Conservation (phyloP, 495 filamentous ascomycete genomes). For the Aspergillus baeticus region DNA sequence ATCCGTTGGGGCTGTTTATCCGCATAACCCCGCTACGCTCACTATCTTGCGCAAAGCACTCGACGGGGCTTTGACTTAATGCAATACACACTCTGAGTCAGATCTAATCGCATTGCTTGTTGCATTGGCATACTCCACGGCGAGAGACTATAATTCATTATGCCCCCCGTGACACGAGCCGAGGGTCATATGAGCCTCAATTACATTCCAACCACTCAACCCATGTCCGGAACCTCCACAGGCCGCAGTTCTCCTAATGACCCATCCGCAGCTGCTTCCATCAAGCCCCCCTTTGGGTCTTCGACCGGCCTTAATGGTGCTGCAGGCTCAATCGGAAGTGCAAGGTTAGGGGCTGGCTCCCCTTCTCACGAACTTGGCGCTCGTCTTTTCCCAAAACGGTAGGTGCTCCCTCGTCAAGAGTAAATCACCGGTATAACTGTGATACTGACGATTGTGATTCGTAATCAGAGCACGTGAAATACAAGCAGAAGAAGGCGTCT, state of each 20-base stretch:
- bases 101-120: too few species aligned
- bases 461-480: constrained; percentile 77
- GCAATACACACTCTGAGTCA: background rate
- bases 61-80: constrained; percentile 8
- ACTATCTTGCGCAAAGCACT: constrained; percentile 4
- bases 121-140: constrained; percentile 10
- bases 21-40: constrained; percentile 22
- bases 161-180: constrained; percentile 74
- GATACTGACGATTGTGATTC: constrained; percentile 15
- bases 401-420: constrained; percentile 33
- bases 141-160: constrained; percentile 59
- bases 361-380: constrained; percentile 87
- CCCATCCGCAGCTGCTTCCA: constrained; percentile 60
- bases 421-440: background rate
- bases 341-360: constrained; percentile 90
- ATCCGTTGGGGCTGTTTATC: constrained; percentile 15
- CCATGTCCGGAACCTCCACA: constrained; percentile 82
- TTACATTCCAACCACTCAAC: constrained; percentile 70
- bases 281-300: constrained; percentile 74
- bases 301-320: constrained; percentile 61
- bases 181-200: constrained; percentile 76
- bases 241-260: constrained; percentile 87
- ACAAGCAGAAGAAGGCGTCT: constrained; percentile 91
- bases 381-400: constrained; percentile 91
- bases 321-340: constrained; percentile 67